Base-by-base conservation (phyloP, 2,329 filamentous ascomycete genomes). In the Chrysoporthe puriensis region DNA sequence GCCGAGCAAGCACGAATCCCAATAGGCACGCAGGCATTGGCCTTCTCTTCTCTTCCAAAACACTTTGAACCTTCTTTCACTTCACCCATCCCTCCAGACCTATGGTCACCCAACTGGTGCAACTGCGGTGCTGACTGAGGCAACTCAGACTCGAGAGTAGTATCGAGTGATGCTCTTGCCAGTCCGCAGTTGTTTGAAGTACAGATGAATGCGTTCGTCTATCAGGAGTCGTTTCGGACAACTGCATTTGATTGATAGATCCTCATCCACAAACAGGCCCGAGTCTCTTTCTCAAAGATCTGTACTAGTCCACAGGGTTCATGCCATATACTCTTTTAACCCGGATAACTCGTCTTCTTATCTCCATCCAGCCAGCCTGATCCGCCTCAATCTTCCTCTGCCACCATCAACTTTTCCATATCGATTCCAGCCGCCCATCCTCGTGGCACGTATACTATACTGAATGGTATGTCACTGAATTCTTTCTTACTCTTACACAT, bases 21-120 rank as follows among this genome's bases (percentile, higher is more conserved):
- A 67, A 67, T 64, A 64, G 63, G 63, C 66, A 52, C 61, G 64
- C 65, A 67, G 63, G 68, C 68, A 68, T 66, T 63, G 66, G 68
- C 63, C 57, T 64, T 46, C 48, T 50, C 48, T 60, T 61, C 61
- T 43, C 34, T 57, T 34, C 58, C 64, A 58, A 52, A 42, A 48
- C 34, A n/a, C 14, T 61, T 44, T 34, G 40, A 56, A 56, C 44
- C 64, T 64, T 66, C 57, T 26, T 46, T 18, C 46, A 26, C 61
- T 43, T 59, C 21, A 64, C 42, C 5, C 42, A 56, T 44, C 48
- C 36, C 40, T 8, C 21, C 46, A 50, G 52, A 48, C 11, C 9
- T 34, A 34, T 56, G 13, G 21, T 21, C n/a, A 21, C 36, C 9
- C 32, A 18, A 32, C 59, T 4, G 40, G 34, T 34, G 59, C 18